A percentile compares a stretch with the other conserved stretches of the same genome.
These are phyloP conservation scores for Cynara cardunculus DNA, from an alignment of 129 eudicot species.

Conservation along the genomic window DNA sequence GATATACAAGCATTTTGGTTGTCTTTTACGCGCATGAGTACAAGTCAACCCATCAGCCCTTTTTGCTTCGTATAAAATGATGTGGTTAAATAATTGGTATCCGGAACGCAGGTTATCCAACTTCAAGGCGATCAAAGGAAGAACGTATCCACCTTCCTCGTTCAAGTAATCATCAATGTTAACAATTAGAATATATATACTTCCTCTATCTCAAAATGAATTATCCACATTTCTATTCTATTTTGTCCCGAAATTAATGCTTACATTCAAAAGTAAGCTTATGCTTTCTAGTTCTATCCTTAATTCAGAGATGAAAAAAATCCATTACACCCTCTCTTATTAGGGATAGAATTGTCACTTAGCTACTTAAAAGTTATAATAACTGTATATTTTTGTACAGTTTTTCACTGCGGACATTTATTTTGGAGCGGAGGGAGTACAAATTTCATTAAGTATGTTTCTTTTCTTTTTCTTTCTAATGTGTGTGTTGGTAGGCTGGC, in stretches of 20 bases:
- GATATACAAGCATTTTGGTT: neutral
- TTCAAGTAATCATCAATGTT: conserved; percentile 42
- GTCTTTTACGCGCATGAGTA: no score
- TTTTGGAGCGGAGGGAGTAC: neutral
- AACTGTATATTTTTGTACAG: neutral
- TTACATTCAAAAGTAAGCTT: neutral
- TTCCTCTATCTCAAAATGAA: neutral
- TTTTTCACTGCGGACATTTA: neutral
- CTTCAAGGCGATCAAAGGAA: conserved; percentile 90
- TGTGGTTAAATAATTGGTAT: neutral
- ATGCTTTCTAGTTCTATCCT: neutral
- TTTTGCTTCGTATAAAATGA: neutral
- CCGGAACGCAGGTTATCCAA: conserved; percentile 48
- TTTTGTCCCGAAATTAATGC: neutral
- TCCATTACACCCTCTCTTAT: neutral
- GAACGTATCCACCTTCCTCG: conserved; percentile 77
- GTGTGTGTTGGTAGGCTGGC: conserved; percentile 41
- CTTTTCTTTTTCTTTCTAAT: neutral
- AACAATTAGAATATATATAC: neutral
- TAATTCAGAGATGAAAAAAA: neutral
- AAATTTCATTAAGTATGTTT: neutral
- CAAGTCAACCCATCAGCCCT: no score
- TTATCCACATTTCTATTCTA: neutral
- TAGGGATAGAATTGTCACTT: neutral
- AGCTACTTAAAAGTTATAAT: neutral